Evolutionary conservation across 495 filamentous ascomycete species (phyloP).

Genomic region (Annulohypoxylon nitens): DNA sequence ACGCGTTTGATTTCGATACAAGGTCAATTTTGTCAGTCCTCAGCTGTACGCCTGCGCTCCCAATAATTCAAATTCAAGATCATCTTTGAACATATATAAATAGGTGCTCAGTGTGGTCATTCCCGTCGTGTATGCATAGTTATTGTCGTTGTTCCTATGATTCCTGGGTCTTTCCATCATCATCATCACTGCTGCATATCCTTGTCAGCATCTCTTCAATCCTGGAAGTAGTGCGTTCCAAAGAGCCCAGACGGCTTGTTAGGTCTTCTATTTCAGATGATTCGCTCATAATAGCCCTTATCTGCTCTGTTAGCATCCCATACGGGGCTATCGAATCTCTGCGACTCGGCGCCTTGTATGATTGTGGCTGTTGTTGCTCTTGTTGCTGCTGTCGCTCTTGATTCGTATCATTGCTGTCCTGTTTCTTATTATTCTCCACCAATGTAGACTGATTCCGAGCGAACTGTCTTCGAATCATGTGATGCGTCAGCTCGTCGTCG

Average conservation of each 20-base stretch:
- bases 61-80: slow-evolving; percentile 47
- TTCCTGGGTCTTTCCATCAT: not conserved
- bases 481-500: slow-evolving; percentile 65
- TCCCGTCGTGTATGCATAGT: slow-evolving; percentile 1
- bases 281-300: slow-evolving; percentile 56
- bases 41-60: slow-evolving; percentile 42
- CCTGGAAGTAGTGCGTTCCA: slow-evolving; percentile 56
- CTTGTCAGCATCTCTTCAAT: slow-evolving; percentile 55
- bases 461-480: slow-evolving; percentile 64
- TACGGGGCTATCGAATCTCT: slow-evolving; percentile 63
- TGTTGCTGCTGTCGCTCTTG: slow-evolving; percentile 22
- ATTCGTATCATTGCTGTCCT: slow-evolving; percentile 21
- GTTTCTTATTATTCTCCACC: slow-evolving; percentile 37
- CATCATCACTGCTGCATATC: slow-evolving; percentile 38
- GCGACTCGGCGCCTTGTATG: slow-evolving; percentile 49
- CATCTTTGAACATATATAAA: not conserved
- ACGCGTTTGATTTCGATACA: not conserved
- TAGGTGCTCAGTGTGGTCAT: not conserved
- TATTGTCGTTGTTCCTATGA: slow-evolving; percentile 11
- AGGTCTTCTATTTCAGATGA: slow-evolving; percentile 55
- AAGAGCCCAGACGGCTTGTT: slow-evolving; percentile 50
- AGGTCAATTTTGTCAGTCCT: slow-evolving; percentile 3
- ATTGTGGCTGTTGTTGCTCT: slow-evolving; percentile 5
- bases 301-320: slow-evolving; percentile 52
- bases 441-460: slow-evolving; percentile 52